Evolutionary conservation across 2,329 filamentous ascomycete genomes (phyloP), one percentile per base, ranked within the genome.

Genomic region (Periconia digitata): DNA sequence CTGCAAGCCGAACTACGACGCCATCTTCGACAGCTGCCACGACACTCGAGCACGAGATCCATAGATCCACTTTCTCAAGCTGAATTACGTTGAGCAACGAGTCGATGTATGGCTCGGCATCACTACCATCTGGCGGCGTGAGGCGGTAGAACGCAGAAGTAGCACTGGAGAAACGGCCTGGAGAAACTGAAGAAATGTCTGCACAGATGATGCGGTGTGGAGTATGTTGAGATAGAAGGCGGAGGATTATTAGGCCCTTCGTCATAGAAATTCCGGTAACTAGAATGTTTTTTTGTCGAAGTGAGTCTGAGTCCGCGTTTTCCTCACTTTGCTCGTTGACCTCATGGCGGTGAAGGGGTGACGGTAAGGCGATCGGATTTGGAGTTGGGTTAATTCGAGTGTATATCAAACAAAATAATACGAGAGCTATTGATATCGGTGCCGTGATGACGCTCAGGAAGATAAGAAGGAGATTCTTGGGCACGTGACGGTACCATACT

Each of bases 21-120:
- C 83, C 86, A 63, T 91, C 87, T 59, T 87, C 83, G 12, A 86
- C 69, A 0, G 84, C 84, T 0, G 80, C 82, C 1, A 80, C 77
- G 8, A 87, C 83, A n/a, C 83, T 85, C 0, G 86, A 89, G 58
- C 86, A 89, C 17, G 83, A 85, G 3, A 91, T 81, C 87, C 87
- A 92, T 3, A 91, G 69, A 47, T 89, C 81, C 4, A 89, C 78
- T 0, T 77, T 74, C 53, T 91, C 85, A 0, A 71, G 65, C 6
- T 75, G 63, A 35, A 90, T 76, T 21, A 90, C 77, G 8, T 81
- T 70, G 1, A 87, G 64, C 3, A 91, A 66, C 0, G 74, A 72
- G 13, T 76, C 69, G 13, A 81, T 75, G 58, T 91, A 90, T 1
- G 69, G 68, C 16, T 76, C 72, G 5, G 73, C 55, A 44, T 64